Evolutionary conservation across 345 rosid genomes (phyloP), one percentile per base, ranked within the genome.

Genomic region (Bruguiera sexangula): DNA sequence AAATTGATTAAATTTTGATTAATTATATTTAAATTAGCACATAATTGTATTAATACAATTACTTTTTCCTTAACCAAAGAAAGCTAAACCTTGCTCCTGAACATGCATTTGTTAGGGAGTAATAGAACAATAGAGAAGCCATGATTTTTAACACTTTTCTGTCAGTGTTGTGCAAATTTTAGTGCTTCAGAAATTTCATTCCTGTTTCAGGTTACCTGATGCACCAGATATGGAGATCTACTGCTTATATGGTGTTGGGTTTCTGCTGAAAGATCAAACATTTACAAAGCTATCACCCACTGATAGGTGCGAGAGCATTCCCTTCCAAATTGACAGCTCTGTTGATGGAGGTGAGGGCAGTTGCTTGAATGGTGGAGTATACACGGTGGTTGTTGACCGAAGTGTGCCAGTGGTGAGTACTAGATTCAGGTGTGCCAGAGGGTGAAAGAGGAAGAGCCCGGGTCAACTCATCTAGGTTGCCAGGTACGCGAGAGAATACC

Each of bases 211-310:
- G 73, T 73, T 89, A 55, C 93, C 97, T 0, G 63, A 86, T 60
- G 96, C 96, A 39, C 87, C 89, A 0, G 86, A 82, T 54, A 85
- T 87, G 89, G 97, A 89, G 80, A 89, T 87, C 26, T 78, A 85
- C 75, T 84, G 83, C 75, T 46, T 80, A 37, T 89, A 86, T 15
- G 96, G 96, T 36, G 89, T 87, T 6, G 96, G 97, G 26, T 87
- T 57, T 96, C 90, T 0, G 84, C 93, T 0, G 93, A 92, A 73
- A 79, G 93, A 82, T 82, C 97, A 4, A 87, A 86, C 32, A 72
- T 89, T 1, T 89, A 86, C 85, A 87, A 87, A 83, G 81, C 76
- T 72, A 27, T 70, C 88, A 6, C 72, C 85, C 8, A 67, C 73
- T 7, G 63, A 70, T n/a, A 83, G 69, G 73, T 82, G 89, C 85